Percentiles rank a stretch among this genome's conserved stretches.
Conservation (phyloP, 768 basidiomycete species). For the Xerocomellus chrysenteron region DNA sequence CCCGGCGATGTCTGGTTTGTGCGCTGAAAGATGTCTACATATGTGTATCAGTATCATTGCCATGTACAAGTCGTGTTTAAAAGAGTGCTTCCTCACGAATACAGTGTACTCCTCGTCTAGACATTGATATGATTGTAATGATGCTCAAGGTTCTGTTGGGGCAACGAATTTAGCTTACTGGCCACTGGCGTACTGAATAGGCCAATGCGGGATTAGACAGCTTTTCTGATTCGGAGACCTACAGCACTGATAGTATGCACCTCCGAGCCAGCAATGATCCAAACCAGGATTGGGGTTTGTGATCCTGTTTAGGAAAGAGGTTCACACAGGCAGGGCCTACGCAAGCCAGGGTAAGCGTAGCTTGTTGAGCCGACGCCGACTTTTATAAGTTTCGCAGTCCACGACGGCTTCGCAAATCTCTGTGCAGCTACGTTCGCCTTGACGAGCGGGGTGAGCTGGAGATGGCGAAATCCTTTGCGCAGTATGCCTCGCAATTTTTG, state of each 20-base stretch:
- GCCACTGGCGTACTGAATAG: too few species aligned
- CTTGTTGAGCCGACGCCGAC: constrained; percentile 10
- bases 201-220: too few species aligned
- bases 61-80: background rate
- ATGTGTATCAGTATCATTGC: background rate
- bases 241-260: too few species aligned
- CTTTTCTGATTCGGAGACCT: too few species aligned
- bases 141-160: too few species aligned
- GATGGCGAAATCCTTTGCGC: constrained; percentile 73
- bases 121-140: too few species aligned
- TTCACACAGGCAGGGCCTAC: constrained; percentile 23
- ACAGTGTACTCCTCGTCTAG: too few species aligned
- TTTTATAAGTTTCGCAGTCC: constrained; percentile 14
- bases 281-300: background rate
- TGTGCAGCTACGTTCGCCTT: constrained; percentile 12
- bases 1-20: too few species aligned
- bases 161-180: too few species aligned
- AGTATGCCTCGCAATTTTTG: constrained; percentile 81
- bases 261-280: too few species aligned
- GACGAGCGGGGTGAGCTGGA: constrained; percentile 21
- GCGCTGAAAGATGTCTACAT: background rate
- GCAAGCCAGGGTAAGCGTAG: constrained; percentile 18
- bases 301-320: constrained; percentile 6
- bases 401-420: constrained; percentile 10
- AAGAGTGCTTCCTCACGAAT: too few species aligned